These are phyloP conservation scores for Euphorbia celastroides DNA, from an alignment of 441 rosid species.

Conservation along the genomic window DNA sequence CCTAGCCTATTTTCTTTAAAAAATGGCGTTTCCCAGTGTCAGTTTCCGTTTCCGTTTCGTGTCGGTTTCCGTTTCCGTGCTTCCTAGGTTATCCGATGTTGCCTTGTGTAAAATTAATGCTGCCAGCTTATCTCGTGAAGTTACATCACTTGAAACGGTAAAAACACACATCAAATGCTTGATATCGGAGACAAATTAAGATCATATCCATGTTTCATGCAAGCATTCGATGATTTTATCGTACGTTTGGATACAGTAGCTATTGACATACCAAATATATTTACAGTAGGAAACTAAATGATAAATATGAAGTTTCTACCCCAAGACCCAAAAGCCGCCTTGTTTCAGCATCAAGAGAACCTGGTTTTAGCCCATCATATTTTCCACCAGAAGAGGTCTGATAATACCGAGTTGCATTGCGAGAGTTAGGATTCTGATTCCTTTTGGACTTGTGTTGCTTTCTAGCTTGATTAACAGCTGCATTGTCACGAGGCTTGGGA, in stretches of 20 bases:
- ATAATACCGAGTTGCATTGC: slow-evolving; percentile 67
- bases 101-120: neutral
- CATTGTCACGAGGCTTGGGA: slow-evolving; percentile 76
- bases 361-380: slow-evolving; percentile 87
- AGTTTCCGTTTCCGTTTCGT: too few species aligned
- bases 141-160: neutral
- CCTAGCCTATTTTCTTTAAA: too few species aligned
- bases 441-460: slow-evolving; percentile 64
- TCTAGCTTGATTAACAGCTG: slow-evolving; percentile 81
- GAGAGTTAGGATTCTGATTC: slow-evolving; percentile 53
- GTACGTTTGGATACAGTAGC: slow-evolving; percentile 3
- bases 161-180: neutral
- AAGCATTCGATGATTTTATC: neutral
- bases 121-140: neutral
- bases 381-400: slow-evolving; percentile 65
- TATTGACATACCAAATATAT: neutral
- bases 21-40: too few species aligned
- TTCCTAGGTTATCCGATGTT: neutral
- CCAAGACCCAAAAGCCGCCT: slow-evolving; percentile 70
- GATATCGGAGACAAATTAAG: neutral
- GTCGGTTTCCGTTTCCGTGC: too few species aligned
- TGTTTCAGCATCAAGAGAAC: slow-evolving; percentile 76
- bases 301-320: slow-evolving; percentile 39
- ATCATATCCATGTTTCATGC: neutral
- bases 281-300: neutral